Percentiles rank a stretch among this genome's conserved stretches.
Conservation (phyloP, 306 rosid genomes). For the Cucurbita moschata region DNA sequence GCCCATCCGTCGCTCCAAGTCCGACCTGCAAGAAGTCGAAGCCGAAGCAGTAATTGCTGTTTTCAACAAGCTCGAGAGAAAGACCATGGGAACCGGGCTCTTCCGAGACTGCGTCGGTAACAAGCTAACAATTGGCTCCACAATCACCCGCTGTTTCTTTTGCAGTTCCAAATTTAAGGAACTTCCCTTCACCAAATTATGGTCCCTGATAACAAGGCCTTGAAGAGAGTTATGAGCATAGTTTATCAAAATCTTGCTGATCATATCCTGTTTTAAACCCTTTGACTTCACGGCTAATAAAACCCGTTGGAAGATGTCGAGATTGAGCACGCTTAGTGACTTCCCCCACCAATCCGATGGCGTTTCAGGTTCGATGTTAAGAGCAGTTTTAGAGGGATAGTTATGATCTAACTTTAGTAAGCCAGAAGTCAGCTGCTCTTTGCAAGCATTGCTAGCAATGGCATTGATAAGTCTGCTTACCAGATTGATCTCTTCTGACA, state of each 20-base stretch:
- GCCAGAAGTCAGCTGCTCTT: constrained; percentile 86
- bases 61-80: constrained; percentile 87
- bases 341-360: constrained; percentile 99
- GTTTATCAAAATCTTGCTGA: constrained; percentile 75
- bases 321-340: constrained; percentile 47
- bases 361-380: constrained; percentile 56
- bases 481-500: constrained; percentile 65
- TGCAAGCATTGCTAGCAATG: constrained; percentile 76
- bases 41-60: constrained; percentile 67
- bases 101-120: constrained; percentile 86
- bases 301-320: constrained; percentile 74
- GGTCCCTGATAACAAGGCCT: constrained; percentile 50
- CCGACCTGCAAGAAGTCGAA: constrained; percentile 70
- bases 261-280: constrained; percentile 87
- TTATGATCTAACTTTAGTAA: constrained; percentile 71
- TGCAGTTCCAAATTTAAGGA: constrained; percentile 48
- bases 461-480: constrained; percentile 66
- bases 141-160: constrained; percentile 72
- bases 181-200: constrained; percentile 44
- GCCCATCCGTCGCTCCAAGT: constrained; percentile 83
- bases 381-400: constrained; percentile 36
- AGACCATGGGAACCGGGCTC: constrained; percentile 85
- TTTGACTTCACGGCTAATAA: constrained; percentile 65
- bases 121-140: constrained; percentile 68
- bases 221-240: constrained; percentile 81